Conservation (phyloP, 1,284 basidiomycete genomes). For the Rhodotorula mucilaginosa region DNA sequence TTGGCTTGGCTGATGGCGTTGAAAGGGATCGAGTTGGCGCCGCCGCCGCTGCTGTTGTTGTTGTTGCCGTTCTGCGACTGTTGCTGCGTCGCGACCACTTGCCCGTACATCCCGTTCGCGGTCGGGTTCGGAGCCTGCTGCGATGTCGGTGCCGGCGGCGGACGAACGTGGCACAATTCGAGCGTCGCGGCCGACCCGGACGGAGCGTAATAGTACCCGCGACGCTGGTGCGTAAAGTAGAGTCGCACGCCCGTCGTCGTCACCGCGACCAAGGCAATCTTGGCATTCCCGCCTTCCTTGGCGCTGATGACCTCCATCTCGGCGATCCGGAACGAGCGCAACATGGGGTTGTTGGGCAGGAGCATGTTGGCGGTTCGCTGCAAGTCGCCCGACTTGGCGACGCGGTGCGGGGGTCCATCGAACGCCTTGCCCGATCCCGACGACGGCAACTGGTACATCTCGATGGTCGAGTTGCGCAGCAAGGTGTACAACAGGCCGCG, state of each 20-base stretch:
- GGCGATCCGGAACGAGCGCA: conserved; percentile 47
- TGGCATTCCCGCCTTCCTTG: conserved; percentile 56
- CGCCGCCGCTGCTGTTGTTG: conserved; percentile 8
- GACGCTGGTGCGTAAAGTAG: conserved; percentile 62
- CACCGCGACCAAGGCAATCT: conserved; percentile 66
- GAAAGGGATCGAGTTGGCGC: conserved; percentile 33
- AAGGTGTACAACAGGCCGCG: conserved; percentile 73
- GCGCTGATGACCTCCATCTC: conserved; percentile 48
- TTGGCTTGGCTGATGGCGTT: conserved; percentile 55
- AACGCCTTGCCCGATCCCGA: conserved; percentile 22
- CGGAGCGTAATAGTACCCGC: conserved; percentile 44
- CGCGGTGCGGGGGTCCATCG: conserved; percentile 25
- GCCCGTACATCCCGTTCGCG: conserved; percentile 29
- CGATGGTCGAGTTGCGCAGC: conserved; percentile 66
- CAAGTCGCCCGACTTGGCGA: conserved; percentile 28
- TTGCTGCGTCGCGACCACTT: conserved; percentile 12
- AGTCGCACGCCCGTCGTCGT: conserved; percentile 74
- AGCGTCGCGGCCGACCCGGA: conserved; percentile 49
- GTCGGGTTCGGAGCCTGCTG: conserved; percentile 54
- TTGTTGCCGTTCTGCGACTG: conserved; percentile 23
- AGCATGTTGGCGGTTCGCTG: conserved; percentile 30
- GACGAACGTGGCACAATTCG: conserved; percentile 70
- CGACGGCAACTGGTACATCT: conserved; percentile 52
- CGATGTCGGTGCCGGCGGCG: conserved; percentile 60
- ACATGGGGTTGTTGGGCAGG: conserved; percentile 33